Base-by-base conservation (phyloP, 768 basidiomycete species). In the Auricularia sp. region DNA sequence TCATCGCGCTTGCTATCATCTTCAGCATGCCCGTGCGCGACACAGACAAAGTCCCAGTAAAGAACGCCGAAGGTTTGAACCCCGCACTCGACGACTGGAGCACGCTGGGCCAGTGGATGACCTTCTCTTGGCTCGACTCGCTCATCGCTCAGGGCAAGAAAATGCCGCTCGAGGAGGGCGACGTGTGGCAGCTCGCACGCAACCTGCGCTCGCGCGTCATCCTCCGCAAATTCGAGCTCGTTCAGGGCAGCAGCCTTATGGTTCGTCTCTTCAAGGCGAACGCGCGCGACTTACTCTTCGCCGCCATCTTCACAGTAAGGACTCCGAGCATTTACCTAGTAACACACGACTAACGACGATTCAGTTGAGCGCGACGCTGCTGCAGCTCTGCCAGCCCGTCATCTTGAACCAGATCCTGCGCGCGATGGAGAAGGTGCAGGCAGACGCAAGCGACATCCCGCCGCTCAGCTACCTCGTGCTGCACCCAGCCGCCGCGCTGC, bases 141-240 rank as follows among this genome's bases (percentile, higher is more conserved):
- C 56, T 59, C 34, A 59, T 59, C 34, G 56, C 56, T 7, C 56
- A 29, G 24, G 56, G 56, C 56, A 59, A 24, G 24, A 59, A 59
- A 24, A 59, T 34, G 21, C 16, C 56, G 29, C 34, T 59, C 29
- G 56, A 59, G 56, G 56, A 59, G 24, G 16, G 24, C 13, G 56
- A 59, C 56, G 56, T 59, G 7, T 59, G 56, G 56, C 56, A 59
- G 29, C 56, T 59, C 18, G 56, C 56, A 10, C 56, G 56, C 56
- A 59, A 59, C 34, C 56, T 59, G 8, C 56, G 56, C 18, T 29
- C 56, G 56, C 24, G 56, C 14, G 24, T 59, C 56, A 24, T 59
- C 34, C 56, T 59, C 24, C 24, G 34, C 14, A 59, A 59, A 7
- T 59, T 59, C 29, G 34, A 35, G 24, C 29, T 13, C 29, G 56